Base-by-base conservation (phyloP, 1,284 basidiomycete species). In the Ganoderma lingzhi region DNA sequence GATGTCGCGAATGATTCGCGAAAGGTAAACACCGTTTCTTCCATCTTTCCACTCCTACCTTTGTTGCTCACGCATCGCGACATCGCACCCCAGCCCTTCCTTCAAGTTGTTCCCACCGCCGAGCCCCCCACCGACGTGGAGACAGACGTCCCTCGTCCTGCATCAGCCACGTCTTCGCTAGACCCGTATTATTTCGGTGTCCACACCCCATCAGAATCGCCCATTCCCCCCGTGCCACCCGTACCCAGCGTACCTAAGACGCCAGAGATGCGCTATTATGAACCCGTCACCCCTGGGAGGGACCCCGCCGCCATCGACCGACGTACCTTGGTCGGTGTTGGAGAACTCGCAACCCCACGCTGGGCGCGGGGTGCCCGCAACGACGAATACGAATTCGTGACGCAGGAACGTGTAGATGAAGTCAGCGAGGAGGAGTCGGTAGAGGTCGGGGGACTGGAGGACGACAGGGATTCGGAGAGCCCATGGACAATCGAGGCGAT, bases 331-430 rank as follows among this genome's bases (percentile, higher is more conserved):
- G 91, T 99, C 65, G 97, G 97, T 28, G 94, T 99, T 12, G 97
- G 97, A 48, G 97, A 99, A 82, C 88, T 99, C n/a, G 86, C 96
- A 8, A 99, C 97, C n/a, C 97, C 97, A 48, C 89, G 96, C 72
- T 99, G 96, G 97, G 87, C 88, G 66, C 84, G 83, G 73, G 79
- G 80, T 44, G 73, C 81, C 78, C 76, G 76, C 68, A 73, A 71
- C 62, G 77, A 77, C 35, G 78, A 80, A 51, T 71, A 78, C 58
- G 84, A 84, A 19, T 70, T 73, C 62, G 72, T 73, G 63, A 80
- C 81, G 62, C 81, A 82, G 64, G 78, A 82, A 71, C 83, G 67
- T 53, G 70, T 79, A 10, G 77, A 77, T 37, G 84, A 85, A 51
- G 82, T 81, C 41, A 85, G 84, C 65, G 85, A 88, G 67, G 82